These are phyloP conservation scores for Barnettozyma salicaria DNA, from an alignment of 805 yeast genomes.

Conservation along the genomic window DNA sequence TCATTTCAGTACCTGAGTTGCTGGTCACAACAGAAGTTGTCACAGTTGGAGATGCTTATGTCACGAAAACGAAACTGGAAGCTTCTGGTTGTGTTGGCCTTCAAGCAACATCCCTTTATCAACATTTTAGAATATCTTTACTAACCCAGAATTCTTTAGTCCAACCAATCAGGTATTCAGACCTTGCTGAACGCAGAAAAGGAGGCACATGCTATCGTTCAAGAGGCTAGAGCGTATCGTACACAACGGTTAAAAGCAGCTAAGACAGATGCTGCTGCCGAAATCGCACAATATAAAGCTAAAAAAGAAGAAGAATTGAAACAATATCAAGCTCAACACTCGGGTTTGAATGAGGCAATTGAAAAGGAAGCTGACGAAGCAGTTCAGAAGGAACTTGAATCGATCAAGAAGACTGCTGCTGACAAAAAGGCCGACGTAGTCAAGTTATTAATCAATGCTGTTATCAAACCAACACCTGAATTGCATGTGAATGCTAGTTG, in stretches of 20 bases:
- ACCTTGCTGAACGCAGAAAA: slow-evolving; percentile 66
- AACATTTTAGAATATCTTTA: neutral
- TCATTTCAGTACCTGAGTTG: too few relatives aligned
- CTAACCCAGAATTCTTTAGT: slow-evolving; percentile 5
- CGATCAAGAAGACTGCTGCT: slow-evolving; percentile 58
- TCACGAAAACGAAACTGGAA: too few relatives aligned
- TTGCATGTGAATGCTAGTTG: slow-evolving; percentile 68
- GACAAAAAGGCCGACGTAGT: slow-evolving; percentile 64
- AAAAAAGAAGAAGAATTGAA: slow-evolving; percentile 80
- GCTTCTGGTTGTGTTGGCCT: too few relatives aligned
- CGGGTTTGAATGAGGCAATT: slow-evolving; percentile 68
- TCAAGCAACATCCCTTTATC: slow-evolving; percentile 2
- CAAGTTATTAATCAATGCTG: slow-evolving; percentile 72
- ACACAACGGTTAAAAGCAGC: slow-evolving; percentile 88
- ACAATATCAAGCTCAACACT: slow-evolving; percentile 63
- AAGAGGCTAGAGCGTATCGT: slow-evolving; percentile 88
- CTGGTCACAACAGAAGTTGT: too few relatives aligned
- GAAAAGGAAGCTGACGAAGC: slow-evolving; percentile 73
- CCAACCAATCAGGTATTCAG: slow-evolving; percentile 24
- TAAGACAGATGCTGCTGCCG: slow-evolving; percentile 85
- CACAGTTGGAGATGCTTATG: too few relatives aligned
- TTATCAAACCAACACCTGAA: slow-evolving; percentile 73
- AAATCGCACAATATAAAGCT: slow-evolving; percentile 78
- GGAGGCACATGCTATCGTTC: slow-evolving; percentile 93
- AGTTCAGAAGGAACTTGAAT: slow-evolving; percentile 63